Percentiles rank a stretch among this genome's conserved stretches.
Evolutionary conservation across 1,284 basidiomycete genomes (phyloP).

Genomic region (Pisolithus thermaeus): DNA sequence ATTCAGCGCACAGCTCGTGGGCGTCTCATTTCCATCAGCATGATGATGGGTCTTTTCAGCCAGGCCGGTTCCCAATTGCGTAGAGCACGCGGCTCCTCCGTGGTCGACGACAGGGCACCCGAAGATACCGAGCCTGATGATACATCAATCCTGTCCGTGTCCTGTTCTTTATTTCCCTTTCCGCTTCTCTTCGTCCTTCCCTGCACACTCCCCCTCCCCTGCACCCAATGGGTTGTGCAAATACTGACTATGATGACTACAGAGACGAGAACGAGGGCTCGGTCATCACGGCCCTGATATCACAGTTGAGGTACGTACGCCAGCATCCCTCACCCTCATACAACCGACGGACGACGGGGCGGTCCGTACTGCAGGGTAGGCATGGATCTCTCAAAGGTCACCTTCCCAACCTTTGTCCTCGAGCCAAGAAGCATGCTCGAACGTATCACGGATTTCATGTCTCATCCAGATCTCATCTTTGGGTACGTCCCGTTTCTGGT

Average conservation of each 20-base stretch:
- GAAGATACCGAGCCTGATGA: slow-evolving; percentile 79
- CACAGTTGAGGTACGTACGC: slow-evolving; percentile 67
- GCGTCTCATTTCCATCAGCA: slow-evolving; percentile 4
- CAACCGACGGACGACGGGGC: background rate
- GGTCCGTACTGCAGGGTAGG: slow-evolving; percentile 59
- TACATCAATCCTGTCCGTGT: slow-evolving; percentile 75
- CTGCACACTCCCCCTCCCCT: slow-evolving; percentile 11
- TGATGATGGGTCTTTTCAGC: slow-evolving; percentile 75
- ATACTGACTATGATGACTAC: slow-evolving; percentile 21
- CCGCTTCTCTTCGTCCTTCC: slow-evolving; percentile 23
- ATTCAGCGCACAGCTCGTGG: slow-evolving; percentile 1
- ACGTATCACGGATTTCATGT: slow-evolving; percentile 98
- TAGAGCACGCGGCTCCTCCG: slow-evolving; percentile 51
- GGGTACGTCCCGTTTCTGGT: slow-evolving; percentile 52
- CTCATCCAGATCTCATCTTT: slow-evolving; percentile 96
- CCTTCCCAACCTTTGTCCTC: slow-evolving; percentile 91
- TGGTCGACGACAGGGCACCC: slow-evolving; percentile 57
- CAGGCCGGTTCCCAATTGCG: slow-evolving; percentile 60
- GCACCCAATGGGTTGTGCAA: slow-evolving; percentile 22
- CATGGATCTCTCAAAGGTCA: slow-evolving; percentile 94
- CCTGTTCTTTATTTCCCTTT: slow-evolving; percentile 12
- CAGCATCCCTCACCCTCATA: too few relatives aligned
- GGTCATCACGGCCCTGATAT: slow-evolving; percentile 73
- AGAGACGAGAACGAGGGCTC: slow-evolving; percentile 80
- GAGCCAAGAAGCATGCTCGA: slow-evolving; percentile 93